A percentile compares a stretch with the other conserved stretches of the same genome.
Evolutionary conservation across 176 grass and related monocot genomes (phyloP).

Genomic region (Musa troglodytarum): DNA sequence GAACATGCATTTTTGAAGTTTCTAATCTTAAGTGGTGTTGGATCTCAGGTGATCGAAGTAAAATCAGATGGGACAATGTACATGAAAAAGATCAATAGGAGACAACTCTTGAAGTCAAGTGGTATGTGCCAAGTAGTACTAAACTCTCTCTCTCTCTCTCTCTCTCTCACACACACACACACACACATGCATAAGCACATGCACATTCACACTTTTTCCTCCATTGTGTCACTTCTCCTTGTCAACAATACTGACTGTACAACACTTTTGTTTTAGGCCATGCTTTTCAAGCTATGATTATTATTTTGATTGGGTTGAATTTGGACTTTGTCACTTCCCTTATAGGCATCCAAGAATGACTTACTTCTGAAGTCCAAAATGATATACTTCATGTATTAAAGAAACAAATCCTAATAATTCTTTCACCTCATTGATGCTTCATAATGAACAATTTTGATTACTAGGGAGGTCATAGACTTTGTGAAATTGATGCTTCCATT

Average conservation of each 20-base stretch:
- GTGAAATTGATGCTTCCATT: neutral
- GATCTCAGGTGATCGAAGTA: slow-evolving; percentile 72
- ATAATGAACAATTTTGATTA: neutral
- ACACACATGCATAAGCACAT: no score
- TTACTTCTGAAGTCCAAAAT: neutral
- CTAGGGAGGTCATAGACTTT: neutral
- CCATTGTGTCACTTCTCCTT: neutral
- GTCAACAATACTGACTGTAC: neutral
- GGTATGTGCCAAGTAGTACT: slow-evolving; percentile 38
- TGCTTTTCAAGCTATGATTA: neutral
- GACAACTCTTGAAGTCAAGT: slow-evolving; percentile 93
- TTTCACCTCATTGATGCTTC: neutral
- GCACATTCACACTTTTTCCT: neutral
- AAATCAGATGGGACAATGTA: slow-evolving; percentile 67
- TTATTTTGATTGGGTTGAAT: neutral
- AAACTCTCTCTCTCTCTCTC: slow-evolving; percentile 6
- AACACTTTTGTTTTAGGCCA: neutral
- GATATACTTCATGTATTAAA: neutral
- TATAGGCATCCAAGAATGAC: neutral
- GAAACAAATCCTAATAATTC: neutral
- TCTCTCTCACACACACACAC: neutral
- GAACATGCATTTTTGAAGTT: neutral
- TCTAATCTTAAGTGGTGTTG: neutral
- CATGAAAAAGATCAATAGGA: slow-evolving; percentile 78
- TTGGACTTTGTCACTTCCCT: neutral